phyloP scores from a whole-genome alignment of 2,329 filamentous ascomycete species.

The Exophiala spinifera region DNA sequence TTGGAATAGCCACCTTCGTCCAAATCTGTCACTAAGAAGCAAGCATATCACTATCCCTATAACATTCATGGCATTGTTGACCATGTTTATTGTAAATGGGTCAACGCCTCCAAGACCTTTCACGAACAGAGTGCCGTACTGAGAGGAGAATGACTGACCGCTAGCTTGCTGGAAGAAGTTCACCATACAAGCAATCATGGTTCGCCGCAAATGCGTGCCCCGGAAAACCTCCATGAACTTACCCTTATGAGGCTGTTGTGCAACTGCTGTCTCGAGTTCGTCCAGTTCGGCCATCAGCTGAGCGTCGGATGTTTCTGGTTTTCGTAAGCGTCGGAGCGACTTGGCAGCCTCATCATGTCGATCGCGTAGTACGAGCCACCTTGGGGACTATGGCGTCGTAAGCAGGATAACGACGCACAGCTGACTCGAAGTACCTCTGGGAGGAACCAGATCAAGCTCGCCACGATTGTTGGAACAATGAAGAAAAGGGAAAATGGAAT shows the following conservation, averaged over 20 bases:
- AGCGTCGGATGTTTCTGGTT: not conserved
- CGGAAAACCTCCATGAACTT: slow-evolving; percentile 25
- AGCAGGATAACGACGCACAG: too few species aligned
- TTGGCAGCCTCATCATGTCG: slow-evolving; percentile 33
- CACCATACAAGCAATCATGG: slow-evolving; percentile 22
- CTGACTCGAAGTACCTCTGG: slow-evolving; percentile 27
- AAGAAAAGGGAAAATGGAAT: slow-evolving; percentile 39
- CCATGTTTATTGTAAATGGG: slow-evolving; percentile 23
- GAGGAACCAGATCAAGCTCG: slow-evolving; percentile 32
- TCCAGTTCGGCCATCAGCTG: not conserved
- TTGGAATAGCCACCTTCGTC: not conserved
- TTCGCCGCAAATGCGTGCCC: slow-evolving; percentile 26
- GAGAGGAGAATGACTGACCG: slow-evolving; percentile 23
- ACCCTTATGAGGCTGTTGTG: slow-evolving; percentile 22
- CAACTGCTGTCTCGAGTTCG: slow-evolving; percentile 1
- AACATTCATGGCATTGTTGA: slow-evolving; percentile 7
- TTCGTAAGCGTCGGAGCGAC: slow-evolving; percentile 29
- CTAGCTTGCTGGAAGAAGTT: slow-evolving; percentile 31
- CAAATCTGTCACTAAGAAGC: not conserved
- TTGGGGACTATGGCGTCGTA: slow-evolving; percentile 16
- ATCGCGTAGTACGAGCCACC: slow-evolving; percentile 33
- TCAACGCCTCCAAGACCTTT: slow-evolving; percentile 27
- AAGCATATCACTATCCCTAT: not conserved
- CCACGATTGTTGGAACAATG: slow-evolving; percentile 33
- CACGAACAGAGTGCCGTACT: slow-evolving; percentile 29